These are phyloP conservation scores for Microthyrium microscopicum DNA, from an alignment of 2,329 filamentous ascomycete species.

Conservation along the genomic window DNA sequence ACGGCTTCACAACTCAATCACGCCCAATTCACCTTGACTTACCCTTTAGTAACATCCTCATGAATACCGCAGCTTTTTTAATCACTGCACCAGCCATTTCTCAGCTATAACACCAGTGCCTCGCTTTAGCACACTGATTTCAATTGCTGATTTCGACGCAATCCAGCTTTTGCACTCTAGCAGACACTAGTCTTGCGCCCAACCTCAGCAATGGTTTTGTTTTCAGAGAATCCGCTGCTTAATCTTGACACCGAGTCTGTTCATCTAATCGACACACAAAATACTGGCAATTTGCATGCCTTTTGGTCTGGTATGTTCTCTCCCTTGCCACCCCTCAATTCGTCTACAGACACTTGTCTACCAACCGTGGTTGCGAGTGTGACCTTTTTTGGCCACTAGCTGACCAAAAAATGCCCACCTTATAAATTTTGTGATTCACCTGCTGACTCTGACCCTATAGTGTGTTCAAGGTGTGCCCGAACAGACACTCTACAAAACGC, in stretches of 20 bases:
- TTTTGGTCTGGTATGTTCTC: conserved; percentile 79
- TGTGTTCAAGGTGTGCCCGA: conserved; percentile 88
- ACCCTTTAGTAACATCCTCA: too few relatives aligned
- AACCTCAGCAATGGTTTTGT: conserved; percentile 52
- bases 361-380: conserved; percentile 6
- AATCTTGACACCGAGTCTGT: conserved; percentile 85
- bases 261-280: conserved; percentile 85
- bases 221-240: conserved; percentile 69
- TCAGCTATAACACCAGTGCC: too few relatives aligned
- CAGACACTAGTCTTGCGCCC: conserved; percentile 10
- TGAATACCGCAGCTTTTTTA: too few relatives aligned
- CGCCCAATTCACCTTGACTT: too few relatives aligned
- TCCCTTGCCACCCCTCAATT: conserved; percentile 8
- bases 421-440: conserved; percentile 6
- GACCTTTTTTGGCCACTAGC: conserved; percentile 9
- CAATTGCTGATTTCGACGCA: too few relatives aligned
- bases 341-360: conserved; percentile 6
- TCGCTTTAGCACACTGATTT: too few relatives aligned
- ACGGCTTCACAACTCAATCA: too few relatives aligned
- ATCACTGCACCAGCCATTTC: too few relatives aligned
- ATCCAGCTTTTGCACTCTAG: too few relatives aligned
- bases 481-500: conserved; percentile 91
- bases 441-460: conserved; percentile 27
- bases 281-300: conserved; percentile 83
- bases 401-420: conserved; percentile 13